These are phyloP conservation scores for Apiospora sp. DNA, from an alignment of 2,329 filamentous ascomycete species.

Conservation along the genomic window DNA sequence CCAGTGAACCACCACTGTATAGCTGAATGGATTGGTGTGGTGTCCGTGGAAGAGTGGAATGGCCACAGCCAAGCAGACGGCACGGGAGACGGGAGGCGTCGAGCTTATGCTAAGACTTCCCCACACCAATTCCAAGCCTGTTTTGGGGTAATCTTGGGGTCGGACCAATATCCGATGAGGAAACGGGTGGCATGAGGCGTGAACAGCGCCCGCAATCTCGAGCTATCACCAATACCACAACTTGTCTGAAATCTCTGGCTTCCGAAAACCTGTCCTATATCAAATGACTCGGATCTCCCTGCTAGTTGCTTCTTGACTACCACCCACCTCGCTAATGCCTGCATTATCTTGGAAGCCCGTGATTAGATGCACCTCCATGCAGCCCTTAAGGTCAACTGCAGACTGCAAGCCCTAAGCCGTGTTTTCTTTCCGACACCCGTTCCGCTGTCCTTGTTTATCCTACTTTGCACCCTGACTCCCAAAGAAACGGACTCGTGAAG, in stretches of 20 bases:
- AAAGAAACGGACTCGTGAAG: background rate
- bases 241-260: background rate
- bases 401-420: background rate
- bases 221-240: background rate
- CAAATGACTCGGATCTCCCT: constrained; percentile 8
- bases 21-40: background rate
- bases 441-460: background rate
- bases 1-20: background rate
- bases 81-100: constrained; percentile 15
- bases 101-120: constrained; percentile 2
- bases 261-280: background rate
- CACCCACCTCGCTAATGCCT: constrained; percentile 12
- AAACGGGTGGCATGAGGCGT: background rate
- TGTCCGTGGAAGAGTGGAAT: background rate
- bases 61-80: background rate
- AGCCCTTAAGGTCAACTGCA: background rate
- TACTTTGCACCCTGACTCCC: background rate
- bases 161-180: constrained; percentile 13
- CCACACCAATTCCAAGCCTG: constrained; percentile 17
- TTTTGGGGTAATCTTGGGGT: constrained; percentile 24
- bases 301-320: background rate
- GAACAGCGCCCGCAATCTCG: background rate
- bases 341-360: constrained; percentile 1
- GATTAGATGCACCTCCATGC: constrained; percentile 13
- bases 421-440: background rate